A percentile compares a stretch with the other conserved stretches of the same genome.
Conservation (phyloP, 78 protist genomes). For the Parvularia atlantis region DNA sequence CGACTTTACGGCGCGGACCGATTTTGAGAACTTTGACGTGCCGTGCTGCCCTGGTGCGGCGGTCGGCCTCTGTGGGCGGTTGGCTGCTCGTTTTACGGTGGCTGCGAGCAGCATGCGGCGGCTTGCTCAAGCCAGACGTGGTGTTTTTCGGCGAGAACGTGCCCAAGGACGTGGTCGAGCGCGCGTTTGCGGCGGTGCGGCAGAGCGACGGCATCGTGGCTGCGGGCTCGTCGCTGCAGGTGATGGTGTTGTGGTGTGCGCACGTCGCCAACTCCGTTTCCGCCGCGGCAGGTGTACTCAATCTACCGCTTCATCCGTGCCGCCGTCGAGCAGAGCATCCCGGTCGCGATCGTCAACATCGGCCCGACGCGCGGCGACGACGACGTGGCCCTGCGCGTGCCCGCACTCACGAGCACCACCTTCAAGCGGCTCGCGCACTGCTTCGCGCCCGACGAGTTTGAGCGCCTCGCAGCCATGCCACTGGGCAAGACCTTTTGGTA, state of each 20-base stretch:
- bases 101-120: too few relatives aligned
- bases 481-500: too few relatives aligned
- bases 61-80: not conserved
- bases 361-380: conserved; percentile 31
- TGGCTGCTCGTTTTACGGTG: too few relatives aligned
- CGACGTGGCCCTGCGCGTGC: not conserved
- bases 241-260: too few relatives aligned
- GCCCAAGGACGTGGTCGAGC: not conserved
- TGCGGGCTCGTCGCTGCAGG: conserved; percentile 26
- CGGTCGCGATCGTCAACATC: conserved; percentile 19
- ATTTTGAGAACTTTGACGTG: not conserved
- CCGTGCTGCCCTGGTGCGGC: conserved; percentile 5
- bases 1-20: conserved; percentile 1
- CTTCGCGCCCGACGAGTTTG: too few relatives aligned
- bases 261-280: too few relatives aligned
- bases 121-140: conserved; percentile 27
- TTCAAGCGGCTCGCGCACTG: too few relatives aligned
- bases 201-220: conserved; percentile 7
- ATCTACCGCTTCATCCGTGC: conserved; percentile 7
- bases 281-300: conserved; percentile 22
- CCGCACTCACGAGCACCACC: too few relatives aligned
- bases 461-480: too few relatives aligned
- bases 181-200: not conserved
- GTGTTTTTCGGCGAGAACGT: conserved; percentile 32
- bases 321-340: not conserved